Conservation (phyloP, 169 alveolate genomes). For the Theileria equi region DNA sequence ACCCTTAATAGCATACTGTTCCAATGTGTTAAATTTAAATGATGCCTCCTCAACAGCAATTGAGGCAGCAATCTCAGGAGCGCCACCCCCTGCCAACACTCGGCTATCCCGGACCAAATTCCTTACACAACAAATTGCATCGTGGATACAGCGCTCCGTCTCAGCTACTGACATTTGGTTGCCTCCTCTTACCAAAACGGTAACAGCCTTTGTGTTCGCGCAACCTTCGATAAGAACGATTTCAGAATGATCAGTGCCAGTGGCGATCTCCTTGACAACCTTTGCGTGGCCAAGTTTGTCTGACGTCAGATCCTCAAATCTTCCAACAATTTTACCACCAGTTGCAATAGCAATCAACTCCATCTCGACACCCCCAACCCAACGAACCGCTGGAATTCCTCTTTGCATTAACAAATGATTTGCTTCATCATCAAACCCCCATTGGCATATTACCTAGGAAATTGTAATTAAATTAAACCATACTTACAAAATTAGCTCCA, state of each 20-base stretch:
- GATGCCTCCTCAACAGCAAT: conserved; percentile 89
- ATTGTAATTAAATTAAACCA: not conserved
- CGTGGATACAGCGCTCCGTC: conserved; percentile 97
- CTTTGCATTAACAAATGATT: conserved; percentile 85
- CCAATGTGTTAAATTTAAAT: conserved; percentile 87
- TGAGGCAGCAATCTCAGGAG: conserved; percentile 95
- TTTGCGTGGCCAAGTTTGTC: conserved; percentile 95
- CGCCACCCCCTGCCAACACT: conserved; percentile 98
- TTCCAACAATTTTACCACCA: conserved; percentile 96
- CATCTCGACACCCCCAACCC: conserved; percentile 99
- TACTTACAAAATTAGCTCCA: conserved; percentile 92
- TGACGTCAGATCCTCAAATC: conserved; percentile 91
- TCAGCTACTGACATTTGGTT: conserved; percentile 95
- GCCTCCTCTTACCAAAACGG: conserved; percentile 95
- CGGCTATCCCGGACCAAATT: conserved; percentile 81
- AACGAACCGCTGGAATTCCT: conserved; percentile 94
- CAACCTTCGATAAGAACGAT: conserved; percentile 95
- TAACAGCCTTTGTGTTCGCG: conserved; percentile 90
- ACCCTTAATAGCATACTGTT: conserved; percentile 97
- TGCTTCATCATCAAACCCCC: conserved; percentile 99
- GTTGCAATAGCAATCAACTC: conserved; percentile 99
- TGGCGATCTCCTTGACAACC: conserved; percentile 86
- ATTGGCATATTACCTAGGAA: conserved; percentile 92
- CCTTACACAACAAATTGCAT: conserved; percentile 97
- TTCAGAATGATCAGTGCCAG: conserved; percentile 93